A percentile compares a stretch with the other conserved stretches of the same genome.
Conservation (phyloP, 1,284 basidiomycete genomes). For the Rhodotorula sp. region DNA sequence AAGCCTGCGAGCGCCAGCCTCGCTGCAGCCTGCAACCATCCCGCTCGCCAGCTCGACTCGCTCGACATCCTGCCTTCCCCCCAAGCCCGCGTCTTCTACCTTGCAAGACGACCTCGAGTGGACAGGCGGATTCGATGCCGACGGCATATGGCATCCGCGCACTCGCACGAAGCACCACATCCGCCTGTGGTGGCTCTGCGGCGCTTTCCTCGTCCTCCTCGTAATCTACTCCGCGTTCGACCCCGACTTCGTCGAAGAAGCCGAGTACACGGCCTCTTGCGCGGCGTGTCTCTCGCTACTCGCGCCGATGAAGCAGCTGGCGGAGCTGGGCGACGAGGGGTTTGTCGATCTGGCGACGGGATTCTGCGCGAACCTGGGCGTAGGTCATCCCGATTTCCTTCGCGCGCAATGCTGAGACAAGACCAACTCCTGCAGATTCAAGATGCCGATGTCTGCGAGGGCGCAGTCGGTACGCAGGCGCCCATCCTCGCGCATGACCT, state of each 20-base stretch:
- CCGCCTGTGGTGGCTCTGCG: neutral
- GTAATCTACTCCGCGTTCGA: neutral
- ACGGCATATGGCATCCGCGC: too few relatives aligned
- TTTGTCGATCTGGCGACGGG: neutral
- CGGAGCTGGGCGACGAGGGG: neutral
- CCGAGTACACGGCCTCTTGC: neutral
- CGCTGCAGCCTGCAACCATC: too few relatives aligned
- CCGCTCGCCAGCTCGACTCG: too few relatives aligned
- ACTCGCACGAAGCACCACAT: too few relatives aligned
- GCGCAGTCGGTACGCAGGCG: constrained; percentile 58
- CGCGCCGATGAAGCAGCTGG: neutral
- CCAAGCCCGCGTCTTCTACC: too few relatives aligned
- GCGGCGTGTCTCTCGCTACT: neutral
- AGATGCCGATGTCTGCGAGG: constrained; percentile 61
- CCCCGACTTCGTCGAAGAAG: neutral
- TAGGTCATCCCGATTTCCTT: neutral
- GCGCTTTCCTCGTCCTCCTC: neutral
- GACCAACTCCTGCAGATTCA: constrained; percentile 43
- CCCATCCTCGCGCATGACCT: constrained; percentile 64
- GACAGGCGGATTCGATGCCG: too few relatives aligned
- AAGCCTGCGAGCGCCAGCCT: too few relatives aligned
- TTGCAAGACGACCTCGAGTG: too few relatives aligned
- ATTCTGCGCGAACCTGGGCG: neutral
- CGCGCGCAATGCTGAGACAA: too few relatives aligned
- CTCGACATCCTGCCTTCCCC: too few relatives aligned